Conservation (phyloP, 352 stramenopile genomes). For the Stephanocyclus meneghinianus region DNA sequence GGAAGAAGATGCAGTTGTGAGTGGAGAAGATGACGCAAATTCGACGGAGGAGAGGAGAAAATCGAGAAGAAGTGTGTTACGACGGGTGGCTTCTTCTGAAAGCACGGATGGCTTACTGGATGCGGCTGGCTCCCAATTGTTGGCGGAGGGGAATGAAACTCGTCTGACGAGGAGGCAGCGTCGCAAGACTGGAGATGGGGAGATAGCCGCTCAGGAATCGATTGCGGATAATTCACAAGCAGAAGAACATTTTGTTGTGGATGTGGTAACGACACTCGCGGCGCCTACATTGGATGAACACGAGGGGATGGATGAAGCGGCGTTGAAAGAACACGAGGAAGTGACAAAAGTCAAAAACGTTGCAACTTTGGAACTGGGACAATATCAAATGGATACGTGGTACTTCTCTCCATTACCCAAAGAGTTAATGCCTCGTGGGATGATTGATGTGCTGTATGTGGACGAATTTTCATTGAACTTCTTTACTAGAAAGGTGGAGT, state of each 20-base stretch:
- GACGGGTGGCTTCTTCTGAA: background rate
- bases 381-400: conserved; percentile 91
- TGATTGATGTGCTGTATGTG: conserved; percentile 82
- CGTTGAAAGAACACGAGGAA: conserved; percentile 96
- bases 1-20: background rate
- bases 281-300: conserved; percentile 95
- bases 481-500: conserved; percentile 83
- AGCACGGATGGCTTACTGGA: background rate
- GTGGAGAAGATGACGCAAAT: background rate
- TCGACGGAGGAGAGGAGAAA: background rate
- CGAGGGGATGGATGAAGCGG: conserved; percentile 96
- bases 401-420: conserved; percentile 98
- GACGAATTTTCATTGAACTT: conserved; percentile 84
- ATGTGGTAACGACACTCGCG: conserved; percentile 79
- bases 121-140: background rate
- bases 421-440: conserved; percentile 85
- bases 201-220: background rate
- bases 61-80: conserved; percentile 4
- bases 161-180: conserved; percentile 32
- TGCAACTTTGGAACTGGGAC: conserved; percentile 91
- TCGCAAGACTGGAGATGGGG: conserved; percentile 13
- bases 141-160: conserved; percentile 8
- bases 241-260: conserved; percentile 49
- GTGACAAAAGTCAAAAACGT: conserved; percentile 97
- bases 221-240: conserved; percentile 1